phyloP scores from a whole-genome alignment of 2,329 filamentous ascomycete species.

The Aschersonia sp. region DNA sequence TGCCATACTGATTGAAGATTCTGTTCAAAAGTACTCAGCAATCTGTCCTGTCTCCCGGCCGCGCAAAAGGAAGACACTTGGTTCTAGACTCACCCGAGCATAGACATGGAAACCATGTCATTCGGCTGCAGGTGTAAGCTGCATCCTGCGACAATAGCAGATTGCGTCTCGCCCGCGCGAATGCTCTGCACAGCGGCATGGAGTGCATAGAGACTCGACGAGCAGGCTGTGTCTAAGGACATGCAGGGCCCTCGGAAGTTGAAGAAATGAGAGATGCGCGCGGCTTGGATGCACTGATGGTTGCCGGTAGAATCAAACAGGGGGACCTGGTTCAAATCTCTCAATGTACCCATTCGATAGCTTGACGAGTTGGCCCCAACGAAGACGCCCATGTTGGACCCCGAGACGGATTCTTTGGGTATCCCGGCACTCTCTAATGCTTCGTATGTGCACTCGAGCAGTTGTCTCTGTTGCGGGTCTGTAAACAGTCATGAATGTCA shows the following conservation, averaged over 20 bases:
- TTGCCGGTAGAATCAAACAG: slow-evolving; percentile 37
- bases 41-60: no score
- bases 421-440: slow-evolving; percentile 38
- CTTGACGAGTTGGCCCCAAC: slow-evolving; percentile 32
- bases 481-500: slow-evolving; percentile 1
- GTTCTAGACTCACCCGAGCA: slow-evolving; percentile 10
- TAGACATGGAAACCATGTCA: slow-evolving; percentile 15
- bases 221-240: slow-evolving; percentile 37
- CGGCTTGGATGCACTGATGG: slow-evolving; percentile 37
- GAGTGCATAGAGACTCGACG: slow-evolving; percentile 33
- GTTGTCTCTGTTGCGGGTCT: slow-evolving; percentile 38
- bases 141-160: slow-evolving; percentile 32
- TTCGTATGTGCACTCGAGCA: slow-evolving; percentile 39
- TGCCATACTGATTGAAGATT: slow-evolving; percentile 32
- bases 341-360: slow-evolving; percentile 28
- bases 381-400: slow-evolving; percentile 34
- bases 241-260: slow-evolving; percentile 38
- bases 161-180: slow-evolving; percentile 27
- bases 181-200: slow-evolving; percentile 36
- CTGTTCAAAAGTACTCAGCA: neutral
- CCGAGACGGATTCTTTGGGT: slow-evolving; percentile 29
- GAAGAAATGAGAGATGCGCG: slow-evolving; percentile 40
- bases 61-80: neutral
- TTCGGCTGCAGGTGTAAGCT: slow-evolving; percentile 33
- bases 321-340: slow-evolving; percentile 30